A percentile compares a stretch with the other conserved stretches of the same genome.
These are phyloP conservation scores for Thymus mandschuricus DNA, from an alignment of 257 asterid genomes.

Conservation along the genomic window DNA sequence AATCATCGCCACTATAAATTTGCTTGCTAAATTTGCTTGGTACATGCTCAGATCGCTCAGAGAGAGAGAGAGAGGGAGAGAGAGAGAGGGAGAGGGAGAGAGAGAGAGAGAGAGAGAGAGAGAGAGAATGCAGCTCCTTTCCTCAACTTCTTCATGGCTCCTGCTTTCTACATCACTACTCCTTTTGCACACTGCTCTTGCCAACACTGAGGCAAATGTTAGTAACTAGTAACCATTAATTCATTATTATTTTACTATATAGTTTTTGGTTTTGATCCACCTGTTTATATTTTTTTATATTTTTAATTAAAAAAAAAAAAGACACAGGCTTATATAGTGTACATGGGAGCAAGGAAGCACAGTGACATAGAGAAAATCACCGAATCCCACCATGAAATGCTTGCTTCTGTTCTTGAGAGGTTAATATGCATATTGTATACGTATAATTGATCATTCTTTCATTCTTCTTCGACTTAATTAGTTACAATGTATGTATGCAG, in stretches of 20 bases:
- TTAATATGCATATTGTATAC: no score
- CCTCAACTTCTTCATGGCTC: background rate
- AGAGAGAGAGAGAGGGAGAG: background rate
- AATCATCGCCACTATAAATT: no score
- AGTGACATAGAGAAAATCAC: constrained; percentile 37
- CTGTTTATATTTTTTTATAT: no score
- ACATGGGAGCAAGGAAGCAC: constrained; percentile 43
- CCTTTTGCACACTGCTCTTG: constrained; percentile 9
- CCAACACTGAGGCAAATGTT: constrained; percentile 4
- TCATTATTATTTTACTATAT: no score
- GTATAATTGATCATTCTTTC: no score
- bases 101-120: background rate
- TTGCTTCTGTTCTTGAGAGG: constrained; percentile 45
- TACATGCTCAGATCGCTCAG: no score
- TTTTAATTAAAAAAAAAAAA: no score
- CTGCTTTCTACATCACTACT: background rate
- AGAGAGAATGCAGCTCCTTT: background rate
- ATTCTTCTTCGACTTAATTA: no score
- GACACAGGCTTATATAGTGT: constrained; percentile 33
- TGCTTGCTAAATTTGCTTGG: no score
- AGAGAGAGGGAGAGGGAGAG: no score
- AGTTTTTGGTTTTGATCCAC: no score
- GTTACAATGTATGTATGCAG: background rate
- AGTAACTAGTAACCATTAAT: background rate
- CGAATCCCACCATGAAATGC: constrained; percentile 45